Evolutionary conservation across 345 rosid species (phyloP).

Genomic region (Mallotus nudiflorus): DNA sequence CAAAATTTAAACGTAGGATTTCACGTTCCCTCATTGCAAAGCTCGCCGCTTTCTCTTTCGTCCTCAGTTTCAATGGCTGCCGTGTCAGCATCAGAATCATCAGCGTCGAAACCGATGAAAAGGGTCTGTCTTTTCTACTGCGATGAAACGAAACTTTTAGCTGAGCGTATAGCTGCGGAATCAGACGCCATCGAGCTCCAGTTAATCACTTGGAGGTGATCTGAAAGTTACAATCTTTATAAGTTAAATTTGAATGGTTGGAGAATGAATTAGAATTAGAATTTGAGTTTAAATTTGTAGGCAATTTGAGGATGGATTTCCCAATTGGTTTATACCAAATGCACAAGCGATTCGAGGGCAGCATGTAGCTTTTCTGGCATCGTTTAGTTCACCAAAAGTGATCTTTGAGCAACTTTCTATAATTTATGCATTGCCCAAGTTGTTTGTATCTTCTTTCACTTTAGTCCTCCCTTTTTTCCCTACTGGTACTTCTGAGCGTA

Average conservation of each 20-base stretch:
- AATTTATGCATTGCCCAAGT: constrained; percentile 84
- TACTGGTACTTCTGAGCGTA: constrained; percentile 94
- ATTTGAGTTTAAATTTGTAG: constrained; percentile 32
- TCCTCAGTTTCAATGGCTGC: constrained; percentile 54
- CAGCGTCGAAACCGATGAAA: constrained; percentile 53
- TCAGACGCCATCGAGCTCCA: constrained; percentile 87
- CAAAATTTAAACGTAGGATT: constrained; percentile 50
- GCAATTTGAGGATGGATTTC: constrained; percentile 93
- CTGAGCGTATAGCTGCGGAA: constrained; percentile 64
- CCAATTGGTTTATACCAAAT: constrained; percentile 87
- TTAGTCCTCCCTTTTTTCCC: constrained; percentile 97
- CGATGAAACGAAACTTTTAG: constrained; percentile 74
- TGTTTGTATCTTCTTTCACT: constrained; percentile 87
- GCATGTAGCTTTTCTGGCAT: constrained; percentile 89
- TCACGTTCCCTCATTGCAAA: constrained; percentile 49
- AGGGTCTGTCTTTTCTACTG: constrained; percentile 75
- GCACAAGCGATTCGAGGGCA: constrained; percentile 94
- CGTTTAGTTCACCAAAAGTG: constrained; percentile 84
- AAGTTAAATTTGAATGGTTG: neutral
- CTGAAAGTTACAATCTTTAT: neutral
- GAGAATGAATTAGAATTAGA: constrained; percentile 1
- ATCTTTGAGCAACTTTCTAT: constrained; percentile 94
- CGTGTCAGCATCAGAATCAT: constrained; percentile 40
- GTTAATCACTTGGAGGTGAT: constrained; percentile 82
- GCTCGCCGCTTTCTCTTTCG: constrained; percentile 27